Evolutionary conservation across 495 filamentous ascomycete genomes (phyloP), one percentile per base, ranked within the genome.

Genomic region (Collariella sp.): DNA sequence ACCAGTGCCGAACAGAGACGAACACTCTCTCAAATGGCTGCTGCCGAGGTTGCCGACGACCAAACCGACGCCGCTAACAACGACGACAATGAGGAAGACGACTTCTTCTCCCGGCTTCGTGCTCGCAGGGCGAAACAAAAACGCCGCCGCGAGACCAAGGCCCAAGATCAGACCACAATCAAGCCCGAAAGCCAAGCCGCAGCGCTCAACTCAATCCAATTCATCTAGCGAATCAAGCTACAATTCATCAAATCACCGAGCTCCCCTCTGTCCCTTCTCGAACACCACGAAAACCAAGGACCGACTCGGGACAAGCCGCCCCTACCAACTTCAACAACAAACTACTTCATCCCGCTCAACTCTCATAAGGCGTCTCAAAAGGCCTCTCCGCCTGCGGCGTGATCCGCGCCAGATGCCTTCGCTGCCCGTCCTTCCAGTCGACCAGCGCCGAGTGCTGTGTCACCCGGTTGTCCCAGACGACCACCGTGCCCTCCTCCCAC

Each of bases 391-490:
- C 89, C 68, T 93, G 88, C 2, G 89, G 87, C 9, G 89, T 91
- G 62, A 95, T 86, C 35, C 89, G 75, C 3, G 87, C 89, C 50
- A 94, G 67, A 70, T 95, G 89, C 40, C 89, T 76, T 54, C 89
- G 75, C 70, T 86, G 80, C 3, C 87, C 87, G 70, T 80, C 81
- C 51, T 79, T 79, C 87, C 86, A 94, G 66, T 91, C 88, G 16
- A 89, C 65, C 31, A 88, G 71, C 5, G 86, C 88, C n/a, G 83
- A 83, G 67, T 93, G 87, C 48, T 79, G 76, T 12, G 87, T 89
- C 4, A 90, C 83, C 15, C 88, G 79, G 67, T 94, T 91, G 64
- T 95, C 90, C 83, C 89, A 95, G 11, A 95, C 84, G 9, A 95
- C 87, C 22, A 95, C 89, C 2, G 88, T 93, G 35, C 80, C 79